Conservation (phyloP, 306 rosid species). For the Sicyos edulis region DNA sequence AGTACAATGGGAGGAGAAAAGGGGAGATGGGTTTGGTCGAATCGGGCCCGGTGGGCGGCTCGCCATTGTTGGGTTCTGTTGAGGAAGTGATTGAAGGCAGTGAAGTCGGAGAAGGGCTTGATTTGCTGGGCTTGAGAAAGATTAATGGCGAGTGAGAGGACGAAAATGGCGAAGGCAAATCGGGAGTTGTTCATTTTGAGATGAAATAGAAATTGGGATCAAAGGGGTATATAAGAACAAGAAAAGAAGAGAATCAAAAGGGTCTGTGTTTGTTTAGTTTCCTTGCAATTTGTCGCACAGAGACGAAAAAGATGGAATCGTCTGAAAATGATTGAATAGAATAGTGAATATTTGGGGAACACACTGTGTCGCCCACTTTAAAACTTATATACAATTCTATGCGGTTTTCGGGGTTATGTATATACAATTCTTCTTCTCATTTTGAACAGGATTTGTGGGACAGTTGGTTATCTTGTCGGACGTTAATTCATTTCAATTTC, state of each 20-base stretch:
- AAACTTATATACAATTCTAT: too few relatives aligned
- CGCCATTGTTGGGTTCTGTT: neutral
- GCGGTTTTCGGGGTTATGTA: too few relatives aligned
- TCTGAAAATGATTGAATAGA: too few relatives aligned
- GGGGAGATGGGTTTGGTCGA: constrained; percentile 29
- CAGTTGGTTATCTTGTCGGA: too few relatives aligned
- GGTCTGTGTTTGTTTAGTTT: neutral
- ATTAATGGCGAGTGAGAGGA: neutral
- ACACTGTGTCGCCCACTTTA: too few relatives aligned
- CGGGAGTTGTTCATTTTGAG: neutral
- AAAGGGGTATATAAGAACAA: too few relatives aligned
- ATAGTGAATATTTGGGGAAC: too few relatives aligned
- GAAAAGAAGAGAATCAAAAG: too few relatives aligned
- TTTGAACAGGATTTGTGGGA: too few relatives aligned
- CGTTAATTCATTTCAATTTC: too few relatives aligned
- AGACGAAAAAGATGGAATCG: neutral
- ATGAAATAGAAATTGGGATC: too few relatives aligned
- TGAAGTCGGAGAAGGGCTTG: neutral
- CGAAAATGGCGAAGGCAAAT: neutral
- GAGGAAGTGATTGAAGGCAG: neutral
- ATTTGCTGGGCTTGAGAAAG: neutral
- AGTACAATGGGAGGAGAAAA: constrained; percentile 33
- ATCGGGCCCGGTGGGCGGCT: constrained; percentile 2
- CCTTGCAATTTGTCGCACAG: neutral
- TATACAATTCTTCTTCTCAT: too few relatives aligned